phyloP scores from a whole-genome alignment of 192 early-diverging fungal species.

The Linnemannia zychae region DNA sequence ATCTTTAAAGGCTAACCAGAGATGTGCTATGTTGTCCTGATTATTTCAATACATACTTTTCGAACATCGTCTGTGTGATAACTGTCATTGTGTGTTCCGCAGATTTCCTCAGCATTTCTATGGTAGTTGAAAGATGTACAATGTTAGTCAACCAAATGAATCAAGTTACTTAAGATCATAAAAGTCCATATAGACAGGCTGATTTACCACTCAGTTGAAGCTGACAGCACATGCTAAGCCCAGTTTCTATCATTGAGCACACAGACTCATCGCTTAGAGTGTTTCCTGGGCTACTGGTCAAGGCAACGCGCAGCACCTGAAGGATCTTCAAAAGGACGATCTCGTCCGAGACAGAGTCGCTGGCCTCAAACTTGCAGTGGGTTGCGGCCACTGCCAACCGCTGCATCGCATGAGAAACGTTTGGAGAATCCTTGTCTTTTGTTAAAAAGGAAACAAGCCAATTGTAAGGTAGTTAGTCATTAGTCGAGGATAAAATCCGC shows the following conservation, averaged over 20 bases:
- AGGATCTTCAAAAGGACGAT: slow-evolving; percentile 93
- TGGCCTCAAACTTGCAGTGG: slow-evolving; percentile 96
- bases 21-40: no score
- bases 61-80: slow-evolving; percentile 82
- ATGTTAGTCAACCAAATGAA: background rate
- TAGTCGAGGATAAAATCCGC: no score
- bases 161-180: background rate
- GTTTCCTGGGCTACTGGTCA: slow-evolving; percentile 78
- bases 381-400: slow-evolving; percentile 86
- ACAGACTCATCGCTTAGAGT: slow-evolving; percentile 90
- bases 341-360: slow-evolving; percentile 94
- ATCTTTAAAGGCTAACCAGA: no score
- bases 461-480: no score
- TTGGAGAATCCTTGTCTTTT: slow-evolving; percentile 69
- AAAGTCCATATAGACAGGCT: background rate
- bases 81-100: slow-evolving; percentile 86
- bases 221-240: slow-evolving; percentile 97
- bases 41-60: slow-evolving; percentile 63
- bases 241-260: slow-evolving; percentile 98
- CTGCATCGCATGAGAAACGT: slow-evolving; percentile 77
- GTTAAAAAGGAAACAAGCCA: no score
- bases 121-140: background rate
- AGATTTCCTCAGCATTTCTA: slow-evolving; percentile 81
- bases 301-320: slow-evolving; percentile 80
- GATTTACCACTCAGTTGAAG: slow-evolving; percentile 81